These are phyloP conservation scores for Colletotrichum graminicola DNA, from an alignment of 2,329 filamentous ascomycete species.

Conservation along the genomic window DNA sequence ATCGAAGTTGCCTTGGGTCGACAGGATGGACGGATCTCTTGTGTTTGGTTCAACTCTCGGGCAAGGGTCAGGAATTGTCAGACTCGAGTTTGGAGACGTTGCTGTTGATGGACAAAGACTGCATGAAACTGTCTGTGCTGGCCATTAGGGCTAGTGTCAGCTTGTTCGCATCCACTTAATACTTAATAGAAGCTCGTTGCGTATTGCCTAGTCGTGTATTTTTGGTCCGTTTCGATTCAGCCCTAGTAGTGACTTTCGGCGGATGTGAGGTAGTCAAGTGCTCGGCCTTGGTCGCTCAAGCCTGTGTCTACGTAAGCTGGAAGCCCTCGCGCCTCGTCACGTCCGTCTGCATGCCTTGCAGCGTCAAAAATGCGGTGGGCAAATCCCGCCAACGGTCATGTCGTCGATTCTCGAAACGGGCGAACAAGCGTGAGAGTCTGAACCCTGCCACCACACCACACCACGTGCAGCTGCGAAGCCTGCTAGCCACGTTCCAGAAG, in stretches of 20 bases:
- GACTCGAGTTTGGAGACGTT: conserved; percentile 40
- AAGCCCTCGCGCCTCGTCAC: neutral
- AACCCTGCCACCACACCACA: neutral
- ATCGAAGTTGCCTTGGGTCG: conserved; percentile 43
- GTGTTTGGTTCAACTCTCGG: conserved; percentile 43
- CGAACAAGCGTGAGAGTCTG: neutral
- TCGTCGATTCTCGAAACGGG: neutral
- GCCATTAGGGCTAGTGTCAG: conserved; percentile 41
- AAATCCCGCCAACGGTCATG: conserved; percentile 9
- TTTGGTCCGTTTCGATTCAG: neutral
- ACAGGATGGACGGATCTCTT: conserved; percentile 38
- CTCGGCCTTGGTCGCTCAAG: conserved; percentile 21
- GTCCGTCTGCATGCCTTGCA: neutral
- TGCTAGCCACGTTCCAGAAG: conserved; percentile 28
- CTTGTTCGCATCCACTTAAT: conserved; percentile 51
- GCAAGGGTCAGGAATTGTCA: conserved; percentile 41
- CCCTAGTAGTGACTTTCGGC: conserved; percentile 12
- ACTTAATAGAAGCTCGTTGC: conserved; percentile 58
- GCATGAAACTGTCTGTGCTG: conserved; percentile 38
- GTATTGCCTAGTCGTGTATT: conserved; percentile 42
- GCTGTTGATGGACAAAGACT: conserved; percentile 37
- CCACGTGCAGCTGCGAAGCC: neutral
- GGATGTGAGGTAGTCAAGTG: neutral
- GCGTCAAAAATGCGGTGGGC: conserved; percentile 11
- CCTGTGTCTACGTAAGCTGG: neutral